phyloP scores from a whole-genome alignment of 1,284 basidiomycete species.

The Boletellus deceptivus region DNA sequence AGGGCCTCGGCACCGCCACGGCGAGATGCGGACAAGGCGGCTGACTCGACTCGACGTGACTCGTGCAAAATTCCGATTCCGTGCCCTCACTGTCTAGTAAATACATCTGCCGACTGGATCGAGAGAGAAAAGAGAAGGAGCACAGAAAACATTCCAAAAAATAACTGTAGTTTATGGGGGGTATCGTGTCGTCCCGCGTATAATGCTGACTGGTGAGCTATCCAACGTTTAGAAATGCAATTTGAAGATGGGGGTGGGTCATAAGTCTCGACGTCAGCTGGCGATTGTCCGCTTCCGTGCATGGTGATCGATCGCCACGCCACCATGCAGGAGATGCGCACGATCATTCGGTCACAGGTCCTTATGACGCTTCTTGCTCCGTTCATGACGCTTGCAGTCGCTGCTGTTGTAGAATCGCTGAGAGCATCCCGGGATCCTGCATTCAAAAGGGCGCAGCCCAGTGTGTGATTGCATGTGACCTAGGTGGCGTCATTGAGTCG shows the following conservation, averaged over 20 bases:
- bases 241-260: slow-evolving; percentile 1
- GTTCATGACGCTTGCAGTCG: slow-evolving; percentile 36
- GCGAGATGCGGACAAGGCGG: no score
- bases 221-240: slow-evolving; percentile 1
- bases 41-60: slow-evolving; percentile 3
- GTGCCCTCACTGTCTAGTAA: no score
- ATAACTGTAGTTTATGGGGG: slow-evolving; percentile 8
- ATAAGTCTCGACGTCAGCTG: slow-evolving; percentile 7
- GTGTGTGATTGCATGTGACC: slow-evolving; percentile 33
- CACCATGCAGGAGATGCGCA: neutral
- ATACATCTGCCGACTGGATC: no score
- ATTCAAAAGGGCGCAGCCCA: slow-evolving; percentile 28
- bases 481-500: slow-evolving; percentile 15
- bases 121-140: no score
- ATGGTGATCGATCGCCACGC: slow-evolving; percentile 25
- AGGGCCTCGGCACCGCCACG: slow-evolving; percentile 2
- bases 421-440: slow-evolving; percentile 23
- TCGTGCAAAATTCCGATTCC: neutral
- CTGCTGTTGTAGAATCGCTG: slow-evolving; percentile 35
- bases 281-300: slow-evolving; percentile 1
- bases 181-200: slow-evolving; percentile 15
- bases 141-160: slow-evolving; percentile 11
- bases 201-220: neutral
- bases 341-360: slow-evolving; percentile 19
- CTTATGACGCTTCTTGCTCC: slow-evolving; percentile 33